Evolutionary conservation across 139 green algal species (phyloP).

Genomic region (Pseudopediastrum boryanum): DNA sequence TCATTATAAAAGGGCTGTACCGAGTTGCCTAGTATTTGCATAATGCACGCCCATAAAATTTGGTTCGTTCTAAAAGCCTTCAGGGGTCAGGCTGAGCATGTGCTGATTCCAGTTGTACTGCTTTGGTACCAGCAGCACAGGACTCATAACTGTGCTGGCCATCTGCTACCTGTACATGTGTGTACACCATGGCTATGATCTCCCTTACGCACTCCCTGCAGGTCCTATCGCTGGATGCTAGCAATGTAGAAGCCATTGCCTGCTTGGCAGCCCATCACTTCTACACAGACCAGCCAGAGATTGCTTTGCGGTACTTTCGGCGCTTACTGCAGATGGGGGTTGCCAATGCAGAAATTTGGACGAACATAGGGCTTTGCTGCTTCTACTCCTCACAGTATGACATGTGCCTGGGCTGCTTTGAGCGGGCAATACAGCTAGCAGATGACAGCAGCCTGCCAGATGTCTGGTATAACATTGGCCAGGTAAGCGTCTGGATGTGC

Average conservation of each 20-base stretch:
- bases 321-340: constrained; percentile 77
- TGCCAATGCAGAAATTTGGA: constrained; percentile 77
- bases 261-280: constrained; percentile 81
- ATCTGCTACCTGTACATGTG: no score
- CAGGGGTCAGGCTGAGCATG: no score
- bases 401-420: constrained; percentile 80
- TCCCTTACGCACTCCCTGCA: constrained; percentile 9
- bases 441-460: constrained; percentile 63
- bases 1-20: no score
- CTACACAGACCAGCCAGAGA: constrained; percentile 86
- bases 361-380: constrained; percentile 85
- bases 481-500: constrained; percentile 53
- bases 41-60: no score
- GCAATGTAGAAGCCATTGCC: constrained; percentile 80
- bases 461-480: constrained; percentile 78
- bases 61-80: no score
- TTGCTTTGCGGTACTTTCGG: constrained; percentile 70
- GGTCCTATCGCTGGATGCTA: constrained; percentile 65
- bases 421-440: constrained; percentile 60
- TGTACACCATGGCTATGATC: no score
- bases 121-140: no score
- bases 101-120: no score
- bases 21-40: no score
- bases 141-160: no score
- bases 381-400: constrained; percentile 87